These are phyloP conservation scores for Vigna reflexopilosa DNA, from an alignment of 306 rosid species.

Conservation along the genomic window DNA sequence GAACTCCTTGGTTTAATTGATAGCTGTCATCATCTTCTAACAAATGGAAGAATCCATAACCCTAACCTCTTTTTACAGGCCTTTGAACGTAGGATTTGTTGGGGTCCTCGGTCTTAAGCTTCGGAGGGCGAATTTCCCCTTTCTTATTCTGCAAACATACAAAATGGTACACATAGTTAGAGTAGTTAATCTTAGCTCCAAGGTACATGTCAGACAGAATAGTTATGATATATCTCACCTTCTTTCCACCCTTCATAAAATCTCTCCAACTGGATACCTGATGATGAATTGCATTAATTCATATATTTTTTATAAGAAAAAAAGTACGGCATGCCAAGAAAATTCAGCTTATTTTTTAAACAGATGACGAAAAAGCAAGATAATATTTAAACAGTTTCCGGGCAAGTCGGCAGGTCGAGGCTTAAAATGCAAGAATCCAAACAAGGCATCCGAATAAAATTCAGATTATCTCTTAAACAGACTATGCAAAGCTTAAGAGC, in stretches of 20 bases:
- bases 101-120: slow-evolving; percentile 98
- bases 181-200: background rate
- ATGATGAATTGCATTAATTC: slow-evolving; percentile 36
- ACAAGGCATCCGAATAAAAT: too few relatives aligned
- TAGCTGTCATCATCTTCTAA: slow-evolving; percentile 13
- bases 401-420: too few relatives aligned
- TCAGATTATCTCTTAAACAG: too few relatives aligned
- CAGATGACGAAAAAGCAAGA: background rate
- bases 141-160: slow-evolving; percentile 74
- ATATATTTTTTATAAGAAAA: background rate
- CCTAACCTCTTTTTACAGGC: slow-evolving; percentile 93
- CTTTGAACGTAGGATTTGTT: slow-evolving; percentile 96
- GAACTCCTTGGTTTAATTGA: slow-evolving; percentile 17
- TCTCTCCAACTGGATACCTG: slow-evolving; percentile 99
- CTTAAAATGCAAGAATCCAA: background rate
- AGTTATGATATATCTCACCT: slow-evolving; percentile 62
- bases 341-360: background rate
- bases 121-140: slow-evolving; percentile 95
- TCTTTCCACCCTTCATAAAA: slow-evolving; percentile 97
- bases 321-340: slow-evolving; percentile 21
- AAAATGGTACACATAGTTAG: background rate
- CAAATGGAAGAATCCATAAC: slow-evolving; percentile 43
- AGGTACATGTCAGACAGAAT: background rate
- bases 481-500: too few relatives aligned
- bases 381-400: background rate